These are phyloP conservation scores for Serendipita sp. DNA, from an alignment of 768 basidiomycete species.

Conservation along the genomic window DNA sequence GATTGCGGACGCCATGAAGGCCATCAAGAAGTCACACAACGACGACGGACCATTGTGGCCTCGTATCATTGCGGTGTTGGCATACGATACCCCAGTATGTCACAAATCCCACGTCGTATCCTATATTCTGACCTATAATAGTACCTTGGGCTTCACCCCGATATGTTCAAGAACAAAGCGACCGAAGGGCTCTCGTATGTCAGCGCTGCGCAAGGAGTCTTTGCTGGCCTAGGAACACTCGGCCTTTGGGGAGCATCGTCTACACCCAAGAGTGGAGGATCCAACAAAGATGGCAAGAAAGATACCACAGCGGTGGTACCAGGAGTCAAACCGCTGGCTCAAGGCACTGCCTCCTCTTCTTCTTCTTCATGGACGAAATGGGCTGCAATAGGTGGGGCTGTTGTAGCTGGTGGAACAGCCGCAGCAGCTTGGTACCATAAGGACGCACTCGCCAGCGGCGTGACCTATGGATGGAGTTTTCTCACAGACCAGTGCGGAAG, in stretches of 20 bases:
- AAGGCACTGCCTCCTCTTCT: not conserved
- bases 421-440: slow-evolving; percentile 72
- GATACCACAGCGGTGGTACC: not conserved
- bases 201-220: slow-evolving; percentile 44
- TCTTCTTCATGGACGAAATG: slow-evolving; percentile 35
- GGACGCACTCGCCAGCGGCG: slow-evolving; percentile 18
- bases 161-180: slow-evolving; percentile 68
- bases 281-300: slow-evolving; percentile 14
- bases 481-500: slow-evolving; percentile 45
- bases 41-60: slow-evolving; percentile 54
- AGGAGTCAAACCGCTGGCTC: not conserved
- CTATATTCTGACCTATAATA: slow-evolving; percentile 17
- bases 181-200: slow-evolving; percentile 60
- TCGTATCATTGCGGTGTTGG: slow-evolving; percentile 62
- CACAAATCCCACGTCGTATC: not conserved
- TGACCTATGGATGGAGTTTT: slow-evolving; percentile 39
- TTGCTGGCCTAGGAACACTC: slow-evolving; percentile 18
- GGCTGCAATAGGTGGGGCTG: slow-evolving; percentile 59
- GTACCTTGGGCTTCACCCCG: slow-evolving; percentile 79
- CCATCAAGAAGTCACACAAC: slow-evolving; percentile 31
- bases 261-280: slow-evolving; percentile 33
- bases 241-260: too few species aligned
- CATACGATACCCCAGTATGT: slow-evolving; percentile 81
- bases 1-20: slow-evolving; percentile 64
- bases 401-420: slow-evolving; percentile 62